phyloP scores from a whole-genome alignment of 345 rosid genomes.

The Eucalyptus pauciflora region DNA sequence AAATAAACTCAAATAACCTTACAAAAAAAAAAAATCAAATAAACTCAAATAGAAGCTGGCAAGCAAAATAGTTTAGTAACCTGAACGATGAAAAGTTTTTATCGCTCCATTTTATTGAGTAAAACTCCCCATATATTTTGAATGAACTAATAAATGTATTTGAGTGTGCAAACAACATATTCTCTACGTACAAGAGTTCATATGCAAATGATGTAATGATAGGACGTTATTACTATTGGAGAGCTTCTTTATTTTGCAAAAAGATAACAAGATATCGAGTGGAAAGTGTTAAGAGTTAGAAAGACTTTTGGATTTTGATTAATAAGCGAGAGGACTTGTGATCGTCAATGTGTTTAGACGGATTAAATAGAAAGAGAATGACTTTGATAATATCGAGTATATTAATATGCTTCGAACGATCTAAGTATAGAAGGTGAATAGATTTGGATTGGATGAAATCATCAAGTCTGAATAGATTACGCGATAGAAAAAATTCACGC shows the following conservation, averaged over 20 bases:
- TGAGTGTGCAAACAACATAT: background rate
- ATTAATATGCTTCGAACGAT: background rate
- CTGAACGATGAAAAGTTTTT: background rate
- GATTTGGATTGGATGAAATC: background rate
- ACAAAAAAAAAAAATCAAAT: background rate
- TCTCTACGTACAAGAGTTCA: background rate
- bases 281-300: background rate
- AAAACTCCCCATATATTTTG: background rate
- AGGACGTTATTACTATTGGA: background rate
- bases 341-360: background rate
- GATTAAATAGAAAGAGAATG: background rate
- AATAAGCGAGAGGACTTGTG: background rate
- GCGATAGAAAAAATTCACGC: background rate
- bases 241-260: background rate
- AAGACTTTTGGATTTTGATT: background rate
- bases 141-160: background rate
- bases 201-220: background rate
- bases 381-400: background rate
- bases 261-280: background rate
- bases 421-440: background rate
- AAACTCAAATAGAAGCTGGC: background rate
- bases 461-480: fast-evolving
- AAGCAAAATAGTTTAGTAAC: background rate
- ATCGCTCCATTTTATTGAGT: background rate
- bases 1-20: background rate